Conservation (phyloP, 352 stramenopile genomes). For the Phytophthora crassamura region DNA sequence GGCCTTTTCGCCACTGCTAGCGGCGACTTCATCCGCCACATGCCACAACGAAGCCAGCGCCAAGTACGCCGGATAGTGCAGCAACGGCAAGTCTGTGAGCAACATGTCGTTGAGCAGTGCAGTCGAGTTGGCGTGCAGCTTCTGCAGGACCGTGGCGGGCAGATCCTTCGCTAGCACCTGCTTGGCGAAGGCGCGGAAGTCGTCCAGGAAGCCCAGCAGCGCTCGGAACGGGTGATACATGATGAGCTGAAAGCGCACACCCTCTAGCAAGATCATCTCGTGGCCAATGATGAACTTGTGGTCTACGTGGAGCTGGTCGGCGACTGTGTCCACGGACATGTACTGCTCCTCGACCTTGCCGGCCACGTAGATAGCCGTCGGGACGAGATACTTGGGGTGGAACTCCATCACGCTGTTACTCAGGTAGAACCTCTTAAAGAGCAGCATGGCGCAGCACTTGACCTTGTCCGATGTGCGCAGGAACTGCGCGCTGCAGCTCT, state of each 20-base stretch:
- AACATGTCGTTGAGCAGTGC: conserved; percentile 82
- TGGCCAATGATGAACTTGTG: conserved; percentile 88
- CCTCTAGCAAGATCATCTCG: conserved; percentile 89
- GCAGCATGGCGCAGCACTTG: conserved; percentile 83
- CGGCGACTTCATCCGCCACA: conserved; percentile 62
- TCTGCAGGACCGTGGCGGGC: conserved; percentile 70
- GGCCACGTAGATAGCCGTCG: conserved; percentile 88
- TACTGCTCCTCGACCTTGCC: conserved; percentile 93
- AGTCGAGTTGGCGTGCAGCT: conserved; percentile 76
- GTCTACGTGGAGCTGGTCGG: conserved; percentile 82
- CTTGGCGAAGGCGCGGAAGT: conserved; percentile 81
- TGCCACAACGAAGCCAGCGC: conserved; percentile 69
- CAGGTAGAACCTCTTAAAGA: conserved; percentile 92
- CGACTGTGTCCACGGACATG: conserved; percentile 87
- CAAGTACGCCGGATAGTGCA: conserved; percentile 71
- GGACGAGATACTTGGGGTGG: conserved; percentile 87
- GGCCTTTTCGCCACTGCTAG: conserved; percentile 38
- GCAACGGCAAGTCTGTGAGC: conserved; percentile 73
- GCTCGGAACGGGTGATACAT: conserved; percentile 90
- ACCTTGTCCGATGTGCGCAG: conserved; percentile 87
- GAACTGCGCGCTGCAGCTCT: conserved; percentile 87
- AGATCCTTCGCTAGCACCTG: conserved; percentile 63
- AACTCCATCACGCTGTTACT: conserved; percentile 92
- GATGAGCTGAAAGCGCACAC: conserved; percentile 89
- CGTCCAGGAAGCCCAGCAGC: conserved; percentile 84